Base-by-base conservation (phyloP, 768 basidiomycete genomes). In the Cubamyces lactineus region DNA sequence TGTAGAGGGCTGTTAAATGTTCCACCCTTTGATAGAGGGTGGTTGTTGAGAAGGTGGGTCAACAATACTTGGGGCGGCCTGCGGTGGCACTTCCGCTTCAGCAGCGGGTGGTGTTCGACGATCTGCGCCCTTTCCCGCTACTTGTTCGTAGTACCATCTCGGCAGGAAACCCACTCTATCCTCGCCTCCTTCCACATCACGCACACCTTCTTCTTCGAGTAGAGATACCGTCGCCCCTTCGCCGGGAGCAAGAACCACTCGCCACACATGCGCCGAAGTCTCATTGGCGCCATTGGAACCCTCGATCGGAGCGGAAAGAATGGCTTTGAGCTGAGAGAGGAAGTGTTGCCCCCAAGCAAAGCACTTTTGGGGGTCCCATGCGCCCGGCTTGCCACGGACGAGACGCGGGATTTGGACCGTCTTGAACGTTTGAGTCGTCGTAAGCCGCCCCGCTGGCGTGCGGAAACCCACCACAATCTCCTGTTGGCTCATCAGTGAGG, bases 401-500 rank as follows among this genome's bases (percentile, higher is more conserved):
- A 87, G 72, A 30, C 91, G 85, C 53, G 94, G 94, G 47, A 96
- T 79, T 62, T 92, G 80, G 53, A 90, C 81, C 16, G 94, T 96
- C 67, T 87, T 82, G 75, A 94, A 93, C 12, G 82, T 76, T 71
- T 91, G 91, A 7, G 84, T 79, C 4, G 84, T 85, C 15, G 80
- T 80, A 17, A 93, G 71, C 38, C 84, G 77, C 23, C 93, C 94
- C n/a, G 82, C 74, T 16, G 86, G 87, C 30, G 88, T 92, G 49
- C 94, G 86, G 72, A 96, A 96, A 53, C 94, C 94, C 26, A 96
- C 92, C 11, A 94, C 74, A 53, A 96, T 87, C 73, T 92, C 89
- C 91, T 92, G 65, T 40, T n/a, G 17, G 3, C 42, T 30, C 58
- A 17, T 41, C 7, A 65, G 52, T 46, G 21, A 5, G 43, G 17